These are phyloP conservation scores for Aspergillus costaricaensis DNA, from an alignment of 2,329 filamentous ascomycete species.

Conservation along the genomic window DNA sequence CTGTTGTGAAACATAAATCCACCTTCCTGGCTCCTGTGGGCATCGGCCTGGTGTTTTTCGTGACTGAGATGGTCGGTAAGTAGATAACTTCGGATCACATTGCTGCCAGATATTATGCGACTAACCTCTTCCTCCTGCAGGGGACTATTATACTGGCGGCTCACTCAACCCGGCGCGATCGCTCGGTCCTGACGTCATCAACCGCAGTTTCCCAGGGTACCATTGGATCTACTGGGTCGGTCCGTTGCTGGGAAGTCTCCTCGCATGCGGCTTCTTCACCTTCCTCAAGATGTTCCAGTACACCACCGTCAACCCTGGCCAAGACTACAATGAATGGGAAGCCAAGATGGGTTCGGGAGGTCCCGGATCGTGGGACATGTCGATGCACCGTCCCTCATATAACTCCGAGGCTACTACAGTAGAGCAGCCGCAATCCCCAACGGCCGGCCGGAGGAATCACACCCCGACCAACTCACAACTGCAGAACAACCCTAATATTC, in stretches of 20 bases:
- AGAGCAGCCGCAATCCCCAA: conserved; percentile 14
- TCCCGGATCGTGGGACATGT: conserved; percentile 23
- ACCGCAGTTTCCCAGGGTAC: conserved; percentile 47
- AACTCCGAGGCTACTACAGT: conserved; percentile 20
- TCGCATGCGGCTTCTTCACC: conserved; percentile 53
- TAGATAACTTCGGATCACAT: neutral
- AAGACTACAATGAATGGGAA: conserved; percentile 57
- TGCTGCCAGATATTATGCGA: neutral
- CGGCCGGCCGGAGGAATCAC: neutral
- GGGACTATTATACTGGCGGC: conserved; percentile 51
- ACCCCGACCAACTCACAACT: neutral
- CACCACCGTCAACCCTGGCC: conserved; percentile 48
- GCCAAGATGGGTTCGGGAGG: conserved; percentile 16
- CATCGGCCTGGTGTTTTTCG: conserved; percentile 71
- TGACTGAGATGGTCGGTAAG: conserved; percentile 55
- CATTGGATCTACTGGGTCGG: conserved; percentile 57
- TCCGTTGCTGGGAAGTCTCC: conserved; percentile 47
- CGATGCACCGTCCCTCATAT: conserved; percentile 18
- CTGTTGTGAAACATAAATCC: conserved; percentile 71
- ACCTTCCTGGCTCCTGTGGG: conserved; percentile 72
- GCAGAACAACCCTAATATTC: neutral
- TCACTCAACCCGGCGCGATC: conserved; percentile 53
- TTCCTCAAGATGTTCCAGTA: conserved; percentile 50
- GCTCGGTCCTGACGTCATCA: conserved; percentile 51
- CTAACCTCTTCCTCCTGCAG: conserved; percentile 22